phyloP scores from a whole-genome alignment of 441 rosid species.

The Flueggea neowawraea region DNA sequence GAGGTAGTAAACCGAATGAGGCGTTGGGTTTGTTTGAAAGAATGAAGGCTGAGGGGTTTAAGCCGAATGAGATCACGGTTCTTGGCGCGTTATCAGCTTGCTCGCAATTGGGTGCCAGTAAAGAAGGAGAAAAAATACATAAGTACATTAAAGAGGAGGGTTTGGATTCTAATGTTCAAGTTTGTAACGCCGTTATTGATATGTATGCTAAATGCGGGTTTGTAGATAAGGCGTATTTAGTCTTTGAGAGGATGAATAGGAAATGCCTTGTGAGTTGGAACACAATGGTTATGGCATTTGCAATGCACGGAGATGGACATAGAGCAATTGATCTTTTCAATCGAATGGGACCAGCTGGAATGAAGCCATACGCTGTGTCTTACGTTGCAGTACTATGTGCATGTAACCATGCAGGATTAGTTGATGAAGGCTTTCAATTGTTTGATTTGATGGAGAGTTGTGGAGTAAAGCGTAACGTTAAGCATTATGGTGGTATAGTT shows the following conservation, averaged over 20 bases:
- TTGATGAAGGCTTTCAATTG: conserved; percentile 58
- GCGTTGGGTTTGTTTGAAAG: conserved; percentile 57
- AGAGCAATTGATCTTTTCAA: conserved; percentile 62
- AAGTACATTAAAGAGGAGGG: conserved; percentile 36
- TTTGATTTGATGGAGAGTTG: conserved; percentile 51
- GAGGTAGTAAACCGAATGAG: conserved; percentile 52
- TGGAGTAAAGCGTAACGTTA: conserved; percentile 52
- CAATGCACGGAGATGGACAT: conserved; percentile 70
- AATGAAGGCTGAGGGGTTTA: conserved; percentile 45
- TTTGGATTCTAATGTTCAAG: conserved; percentile 49
- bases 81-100: conserved; percentile 80
- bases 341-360: conserved; percentile 36
- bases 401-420: conserved; percentile 84
- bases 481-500: conserved; percentile 82
- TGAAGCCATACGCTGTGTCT: conserved; percentile 56
- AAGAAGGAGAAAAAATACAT: conserved; percentile 57
- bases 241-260: conserved; percentile 42
- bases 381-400: conserved; percentile 65
- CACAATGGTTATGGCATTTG: conserved; percentile 84
- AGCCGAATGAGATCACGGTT: conserved; percentile 66
- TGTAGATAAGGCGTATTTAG: conserved; percentile 52
- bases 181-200: conserved; percentile 69
- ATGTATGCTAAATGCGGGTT: conserved; percentile 81
- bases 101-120: conserved; percentile 65
- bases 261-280: conserved; percentile 75